Conservation (phyloP, 768 basidiomycete genomes). For the Mrakia frigida region DNA sequence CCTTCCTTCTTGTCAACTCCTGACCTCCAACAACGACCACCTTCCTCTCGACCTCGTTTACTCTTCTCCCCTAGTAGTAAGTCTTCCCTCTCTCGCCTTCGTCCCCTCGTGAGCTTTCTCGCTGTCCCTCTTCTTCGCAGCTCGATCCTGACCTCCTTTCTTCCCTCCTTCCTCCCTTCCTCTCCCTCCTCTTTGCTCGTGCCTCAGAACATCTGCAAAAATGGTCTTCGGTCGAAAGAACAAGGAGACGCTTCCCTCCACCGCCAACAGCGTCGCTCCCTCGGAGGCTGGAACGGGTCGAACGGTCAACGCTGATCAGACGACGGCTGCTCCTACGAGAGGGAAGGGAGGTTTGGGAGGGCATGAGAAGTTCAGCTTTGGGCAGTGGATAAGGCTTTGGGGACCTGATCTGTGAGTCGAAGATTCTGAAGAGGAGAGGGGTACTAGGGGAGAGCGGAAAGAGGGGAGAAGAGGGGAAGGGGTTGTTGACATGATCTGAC, state of each 20-base stretch:
- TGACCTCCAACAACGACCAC: too few species aligned
- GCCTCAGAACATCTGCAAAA: not conserved
- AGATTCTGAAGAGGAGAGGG: not conserved
- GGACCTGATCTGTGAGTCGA: conserved; percentile 22
- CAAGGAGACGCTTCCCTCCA: not conserved
- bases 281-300: not conserved
- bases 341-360: conserved; percentile 28
- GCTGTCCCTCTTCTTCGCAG: too few species aligned
- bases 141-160: not conserved
- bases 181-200: not conserved
- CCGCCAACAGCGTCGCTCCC: not conserved
- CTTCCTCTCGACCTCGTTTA: too few species aligned
- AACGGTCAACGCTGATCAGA: not conserved
- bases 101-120: too few species aligned
- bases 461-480: not conserved
- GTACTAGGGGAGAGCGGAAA: not conserved
- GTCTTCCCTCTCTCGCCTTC: not conserved
- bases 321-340: not conserved
- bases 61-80: too few species aligned
- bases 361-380: conserved; percentile 2
- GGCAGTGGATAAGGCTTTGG: conserved; percentile 17
- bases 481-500: not conserved
- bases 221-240: conserved; percentile 11
- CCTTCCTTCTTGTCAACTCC: too few species aligned
- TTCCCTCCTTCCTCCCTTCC: not conserved